Percentiles rank a stretch among this genome's conserved stretches.
These are phyloP conservation scores for Microbotryomycetes sp. DNA, from an alignment of 1,284 basidiomycete genomes.

Conservation along the genomic window DNA sequence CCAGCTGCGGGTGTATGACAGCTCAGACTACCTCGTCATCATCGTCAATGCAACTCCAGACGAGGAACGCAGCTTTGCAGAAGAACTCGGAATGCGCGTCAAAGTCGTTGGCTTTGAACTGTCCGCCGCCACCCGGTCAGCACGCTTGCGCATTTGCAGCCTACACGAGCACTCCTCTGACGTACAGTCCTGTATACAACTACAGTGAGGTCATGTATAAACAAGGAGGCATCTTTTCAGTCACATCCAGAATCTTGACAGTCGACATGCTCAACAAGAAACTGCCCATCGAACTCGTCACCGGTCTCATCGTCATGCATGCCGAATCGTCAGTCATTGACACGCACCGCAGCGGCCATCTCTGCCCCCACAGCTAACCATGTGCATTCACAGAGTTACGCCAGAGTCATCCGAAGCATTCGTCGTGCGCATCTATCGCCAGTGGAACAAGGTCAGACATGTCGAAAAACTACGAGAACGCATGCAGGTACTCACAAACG, in stretches of 20 bases:
- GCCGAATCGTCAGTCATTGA: slow-evolving; percentile 64
- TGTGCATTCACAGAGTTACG: slow-evolving; percentile 55
- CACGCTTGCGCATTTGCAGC: neutral
- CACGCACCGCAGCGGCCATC: neutral
- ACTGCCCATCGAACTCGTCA: slow-evolving; percentile 75
- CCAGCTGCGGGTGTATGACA: slow-evolving; percentile 76
- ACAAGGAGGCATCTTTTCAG: slow-evolving; percentile 77
- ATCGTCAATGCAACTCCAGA: slow-evolving; percentile 72
- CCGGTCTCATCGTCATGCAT: slow-evolving; percentile 88
- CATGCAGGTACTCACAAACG: no score
- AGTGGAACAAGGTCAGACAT: slow-evolving; percentile 59
- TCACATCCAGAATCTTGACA: slow-evolving; percentile 88
- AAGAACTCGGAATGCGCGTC: slow-evolving; percentile 81
- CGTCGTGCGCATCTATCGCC: slow-evolving; percentile 77
- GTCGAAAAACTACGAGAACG: no score
- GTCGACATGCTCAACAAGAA: slow-evolving; percentile 86
- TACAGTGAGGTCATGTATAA: slow-evolving; percentile 74
- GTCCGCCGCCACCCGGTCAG: slow-evolving; percentile 47
- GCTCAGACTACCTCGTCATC: slow-evolving; percentile 75
- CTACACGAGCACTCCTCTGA: no score
- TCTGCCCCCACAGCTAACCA: neutral
- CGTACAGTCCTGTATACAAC: neutral
- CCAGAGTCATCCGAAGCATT: slow-evolving; percentile 75
- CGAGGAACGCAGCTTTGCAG: slow-evolving; percentile 84
- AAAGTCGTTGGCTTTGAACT: slow-evolving; percentile 79